Conservation (phyloP, 192 early-diverging fungal genomes). For the Backusella parvicylindrica region DNA sequence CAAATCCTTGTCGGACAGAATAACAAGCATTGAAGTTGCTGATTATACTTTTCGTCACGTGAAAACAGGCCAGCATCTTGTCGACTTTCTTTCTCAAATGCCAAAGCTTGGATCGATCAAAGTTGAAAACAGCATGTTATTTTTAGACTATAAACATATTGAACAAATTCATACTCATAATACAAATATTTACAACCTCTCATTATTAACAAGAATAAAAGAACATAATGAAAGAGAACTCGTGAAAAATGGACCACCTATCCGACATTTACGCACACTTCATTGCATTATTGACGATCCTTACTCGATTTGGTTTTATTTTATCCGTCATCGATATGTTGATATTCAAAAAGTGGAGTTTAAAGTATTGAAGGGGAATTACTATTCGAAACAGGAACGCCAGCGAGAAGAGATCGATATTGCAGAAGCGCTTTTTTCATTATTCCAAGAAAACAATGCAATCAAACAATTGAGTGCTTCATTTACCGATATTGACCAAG, state of each 20-base stretch:
- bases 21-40: neutral
- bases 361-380: neutral
- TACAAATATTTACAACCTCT: neutral
- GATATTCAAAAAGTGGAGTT: neutral
- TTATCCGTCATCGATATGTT: neutral
- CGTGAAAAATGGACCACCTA: neutral
- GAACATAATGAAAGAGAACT: neutral
- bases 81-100: neutral
- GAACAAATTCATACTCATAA: neutral
- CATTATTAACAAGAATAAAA: neutral
- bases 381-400: neutral
- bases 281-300: conserved; percentile 4
- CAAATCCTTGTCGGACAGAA: neutral
- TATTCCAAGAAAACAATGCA: neutral
- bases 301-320: neutral
- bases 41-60: neutral
- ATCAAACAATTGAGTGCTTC: neutral
- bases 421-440: neutral
- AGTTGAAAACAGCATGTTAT: neutral
- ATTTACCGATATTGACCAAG: neutral
- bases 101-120: neutral
- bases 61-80: neutral
- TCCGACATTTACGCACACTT: neutral
- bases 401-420: neutral
- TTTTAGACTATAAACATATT: neutral